Evolutionary conservation across 139 green algal genomes (phyloP).

Genomic region (Chlorokybus atmophyticus): DNA sequence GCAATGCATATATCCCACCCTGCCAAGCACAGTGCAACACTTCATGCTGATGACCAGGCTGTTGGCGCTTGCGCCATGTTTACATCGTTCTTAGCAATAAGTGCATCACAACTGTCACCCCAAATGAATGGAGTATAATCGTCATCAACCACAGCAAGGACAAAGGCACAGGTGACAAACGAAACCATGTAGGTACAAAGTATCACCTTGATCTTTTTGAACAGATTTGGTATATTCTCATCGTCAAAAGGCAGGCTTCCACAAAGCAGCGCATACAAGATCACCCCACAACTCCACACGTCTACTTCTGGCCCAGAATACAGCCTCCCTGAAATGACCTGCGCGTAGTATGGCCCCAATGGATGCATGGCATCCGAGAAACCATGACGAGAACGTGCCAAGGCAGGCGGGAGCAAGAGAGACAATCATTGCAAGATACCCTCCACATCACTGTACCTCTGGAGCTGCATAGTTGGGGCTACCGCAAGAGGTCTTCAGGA

Average conservation of each 20-base stretch:
- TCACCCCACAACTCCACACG: constrained; percentile 97
- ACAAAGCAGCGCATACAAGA: constrained; percentile 97
- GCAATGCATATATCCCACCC: constrained; percentile 89
- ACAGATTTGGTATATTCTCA: constrained; percentile 99
- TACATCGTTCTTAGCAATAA: background rate
- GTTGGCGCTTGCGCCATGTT: too few species aligned
- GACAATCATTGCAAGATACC: too few species aligned
- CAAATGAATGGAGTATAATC: background rate
- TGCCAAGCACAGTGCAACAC: constrained; percentile 15
- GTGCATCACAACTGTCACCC: background rate
- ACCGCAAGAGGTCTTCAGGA: constrained; percentile 95
- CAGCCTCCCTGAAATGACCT: constrained; percentile 92
- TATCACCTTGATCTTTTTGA: constrained; percentile 97
- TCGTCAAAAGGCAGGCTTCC: constrained; percentile 96
- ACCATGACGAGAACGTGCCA: too few species aligned
- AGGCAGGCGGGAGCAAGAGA: background rate
- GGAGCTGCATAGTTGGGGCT: constrained; percentile 96
- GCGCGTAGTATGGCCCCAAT: too few species aligned
- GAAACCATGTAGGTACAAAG: too few species aligned
- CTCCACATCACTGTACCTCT: too few species aligned
- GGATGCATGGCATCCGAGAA: too few species aligned
- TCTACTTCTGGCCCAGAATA: constrained; percentile 97
- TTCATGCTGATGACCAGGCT: too few species aligned
- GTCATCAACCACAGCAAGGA: background rate
- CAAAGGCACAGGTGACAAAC: too few species aligned